These are phyloP conservation scores for Neckera pumila DNA, from an alignment of 225 moss, liverwort and hornwort genomes.

Conservation along the genomic window DNA sequence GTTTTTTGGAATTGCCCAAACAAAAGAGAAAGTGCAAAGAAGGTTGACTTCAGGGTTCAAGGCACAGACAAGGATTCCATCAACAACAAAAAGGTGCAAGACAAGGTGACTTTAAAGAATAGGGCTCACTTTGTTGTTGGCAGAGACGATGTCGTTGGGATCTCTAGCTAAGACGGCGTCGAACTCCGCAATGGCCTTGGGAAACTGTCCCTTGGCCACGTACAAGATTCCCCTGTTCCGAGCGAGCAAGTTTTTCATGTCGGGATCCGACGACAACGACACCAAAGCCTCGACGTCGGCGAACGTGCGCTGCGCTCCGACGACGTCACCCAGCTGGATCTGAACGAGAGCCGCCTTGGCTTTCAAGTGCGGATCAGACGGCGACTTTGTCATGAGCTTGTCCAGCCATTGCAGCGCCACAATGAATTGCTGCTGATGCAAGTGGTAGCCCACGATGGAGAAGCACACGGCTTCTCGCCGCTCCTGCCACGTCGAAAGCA, in stretches of 20 bases:
- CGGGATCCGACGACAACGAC: conserved; percentile 26
- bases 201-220: conserved; percentile 65
- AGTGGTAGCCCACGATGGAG: conserved; percentile 65
- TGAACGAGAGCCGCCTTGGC: conserved; percentile 72
- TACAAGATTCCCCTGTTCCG: conserved; percentile 67
- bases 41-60: background rate
- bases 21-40: background rate
- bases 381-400: conserved; percentile 35
- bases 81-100: background rate
- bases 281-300: conserved; percentile 55
- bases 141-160: conserved; percentile 68
- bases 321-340: conserved; percentile 79
- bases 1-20: background rate
- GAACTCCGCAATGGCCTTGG: conserved; percentile 72
- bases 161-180: conserved; percentile 56
- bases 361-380: conserved; percentile 57
- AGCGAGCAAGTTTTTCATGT: conserved; percentile 34
- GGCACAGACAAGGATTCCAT: background rate
- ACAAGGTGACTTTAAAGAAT: background rate
- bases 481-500: conserved; percentile 58
- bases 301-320: conserved; percentile 77
- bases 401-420: conserved; percentile 73
- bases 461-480: conserved; percentile 69
- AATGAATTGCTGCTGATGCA: conserved; percentile 71
- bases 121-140: conserved; percentile 68